Conservation (phyloP, 306 rosid species). For the Cicer cuneatum region DNA sequence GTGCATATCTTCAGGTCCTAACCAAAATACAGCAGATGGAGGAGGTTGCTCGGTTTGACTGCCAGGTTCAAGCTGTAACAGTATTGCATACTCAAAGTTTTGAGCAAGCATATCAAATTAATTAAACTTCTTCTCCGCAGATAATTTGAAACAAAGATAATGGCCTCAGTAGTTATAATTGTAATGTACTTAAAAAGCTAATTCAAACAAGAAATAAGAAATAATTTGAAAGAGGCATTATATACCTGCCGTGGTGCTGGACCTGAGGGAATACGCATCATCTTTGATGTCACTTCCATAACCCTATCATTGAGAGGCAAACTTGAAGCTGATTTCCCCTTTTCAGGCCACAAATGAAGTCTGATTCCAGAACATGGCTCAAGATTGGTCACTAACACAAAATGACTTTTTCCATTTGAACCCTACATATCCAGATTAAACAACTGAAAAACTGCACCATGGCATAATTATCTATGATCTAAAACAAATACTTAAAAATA, state of each 20-base stretch:
- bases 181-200: constrained; percentile 9
- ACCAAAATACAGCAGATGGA: constrained; percentile 81
- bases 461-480: constrained; percentile 30
- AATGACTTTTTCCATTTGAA: constrained; percentile 83
- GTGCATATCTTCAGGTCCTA: constrained; percentile 86
- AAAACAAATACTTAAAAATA: constrained; percentile 19
- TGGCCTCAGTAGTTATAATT: constrained; percentile 18
- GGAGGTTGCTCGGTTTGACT: constrained; percentile 99
- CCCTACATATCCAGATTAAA: constrained; percentile 66
- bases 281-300: constrained; percentile 86
- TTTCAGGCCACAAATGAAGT: constrained; percentile 95
- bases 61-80: constrained; percentile 89
- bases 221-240: constrained; percentile 26
- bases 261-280: constrained; percentile 96
- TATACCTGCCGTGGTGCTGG: constrained; percentile 97
- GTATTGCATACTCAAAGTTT: constrained; percentile 44
- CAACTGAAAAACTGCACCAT: constrained; percentile 36
- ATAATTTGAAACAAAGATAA: constrained; percentile 35
- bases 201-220: constrained; percentile 41
- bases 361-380: constrained; percentile 97
- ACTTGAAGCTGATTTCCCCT: constrained; percentile 65
- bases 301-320: constrained; percentile 68
- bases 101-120: constrained; percentile 42
- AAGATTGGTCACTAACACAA: constrained; percentile 90
- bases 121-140: constrained; percentile 32